Evolutionary conservation across 495 filamentous ascomycete genomes (phyloP), one percentile per base, ranked within the genome.

Genomic region (Tuber microsphaerosporum): DNA sequence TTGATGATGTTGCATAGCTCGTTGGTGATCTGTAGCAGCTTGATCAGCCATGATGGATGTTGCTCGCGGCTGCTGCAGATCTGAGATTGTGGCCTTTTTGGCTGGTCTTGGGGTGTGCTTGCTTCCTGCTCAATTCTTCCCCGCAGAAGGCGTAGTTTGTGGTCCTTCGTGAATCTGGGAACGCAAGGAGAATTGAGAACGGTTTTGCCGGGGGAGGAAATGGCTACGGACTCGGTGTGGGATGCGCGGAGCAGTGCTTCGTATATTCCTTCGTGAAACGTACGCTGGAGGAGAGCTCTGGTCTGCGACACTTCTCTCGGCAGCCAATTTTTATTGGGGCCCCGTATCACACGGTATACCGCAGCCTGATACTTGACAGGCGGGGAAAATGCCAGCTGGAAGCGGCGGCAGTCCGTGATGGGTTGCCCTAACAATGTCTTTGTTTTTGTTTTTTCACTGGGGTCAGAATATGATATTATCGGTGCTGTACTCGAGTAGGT

Each of bases 141-240:
- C 72, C 78, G 78, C 76, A 75, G 69, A 41, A 73, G 77, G 77
- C 77, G 77, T 79, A 79, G 76, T 79, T 79, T 79, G 77, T 79
- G 43, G 77, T 79, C 77, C 77, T 76, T 75, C 46, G 77, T 79
- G 77, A 70, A 79, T 79, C 70, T 79, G 77, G 76, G 77, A 79
- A 79, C 77, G 77, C 61, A 79, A 76, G 77, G 77, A 79, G 75
- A 79, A 79, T 77, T 79, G 76, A 77, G 77, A 79, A 79, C 77
- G 77, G 72, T 76, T 75, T 75, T 70, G 73, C 73, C 56, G 45
- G 73, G 73, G 75, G 34, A 26, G 74, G 34, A 65, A 65, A 65
- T 17, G 34, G 56, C 56, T 65, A 65, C 56, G 56, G 56, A 34
- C 56, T 65, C 31, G 14, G 31, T 65, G 56, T 65, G 26, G 56